These are phyloP conservation scores for Escovopsis weberi DNA, from an alignment of 2,329 filamentous ascomycete genomes.

Conservation along the genomic window DNA sequence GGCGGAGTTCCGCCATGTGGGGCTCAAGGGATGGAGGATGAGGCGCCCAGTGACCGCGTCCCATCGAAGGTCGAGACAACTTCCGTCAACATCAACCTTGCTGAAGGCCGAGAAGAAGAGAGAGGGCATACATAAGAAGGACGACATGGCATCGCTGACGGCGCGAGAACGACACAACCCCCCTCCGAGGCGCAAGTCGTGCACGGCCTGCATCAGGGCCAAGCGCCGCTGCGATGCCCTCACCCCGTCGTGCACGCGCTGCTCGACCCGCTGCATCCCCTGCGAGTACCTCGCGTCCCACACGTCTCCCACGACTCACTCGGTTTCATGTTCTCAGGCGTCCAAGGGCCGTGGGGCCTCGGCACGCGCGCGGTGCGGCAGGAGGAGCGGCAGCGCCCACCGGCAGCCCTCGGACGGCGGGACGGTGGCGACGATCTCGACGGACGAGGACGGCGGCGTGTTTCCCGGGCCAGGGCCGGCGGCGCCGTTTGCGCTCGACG, in stretches of 20 bases:
- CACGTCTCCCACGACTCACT: background rate
- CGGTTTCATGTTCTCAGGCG: background rate
- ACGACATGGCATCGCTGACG: slow-evolving; percentile 11
- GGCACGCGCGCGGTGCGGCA: background rate
- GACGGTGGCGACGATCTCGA: no score
- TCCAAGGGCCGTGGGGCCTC: background rate
- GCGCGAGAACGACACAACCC: slow-evolving; percentile 27
- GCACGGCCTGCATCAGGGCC: slow-evolving; percentile 38
- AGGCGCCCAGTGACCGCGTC: no score
- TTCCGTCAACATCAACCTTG: no score
- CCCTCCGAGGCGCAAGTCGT: slow-evolving; percentile 39
- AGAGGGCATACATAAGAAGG: no score
- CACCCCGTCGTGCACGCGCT: slow-evolving; percentile 37
- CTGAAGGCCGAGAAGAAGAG: background rate
- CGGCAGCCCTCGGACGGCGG: background rate
- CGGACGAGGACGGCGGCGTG: no score
- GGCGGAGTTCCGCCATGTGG: no score
- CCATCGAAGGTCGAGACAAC: background rate
- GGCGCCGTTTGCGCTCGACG: no score
- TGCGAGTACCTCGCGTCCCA: slow-evolving; percentile 28
- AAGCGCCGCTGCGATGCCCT: slow-evolving; percentile 42
- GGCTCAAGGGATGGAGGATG: no score
- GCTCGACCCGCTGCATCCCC: slow-evolving; percentile 28
- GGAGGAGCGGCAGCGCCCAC: background rate
- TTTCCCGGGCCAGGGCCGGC: no score